These are phyloP conservation scores for Suillus subluteus DNA, from an alignment of 768 basidiomycete species.

Conservation along the genomic window DNA sequence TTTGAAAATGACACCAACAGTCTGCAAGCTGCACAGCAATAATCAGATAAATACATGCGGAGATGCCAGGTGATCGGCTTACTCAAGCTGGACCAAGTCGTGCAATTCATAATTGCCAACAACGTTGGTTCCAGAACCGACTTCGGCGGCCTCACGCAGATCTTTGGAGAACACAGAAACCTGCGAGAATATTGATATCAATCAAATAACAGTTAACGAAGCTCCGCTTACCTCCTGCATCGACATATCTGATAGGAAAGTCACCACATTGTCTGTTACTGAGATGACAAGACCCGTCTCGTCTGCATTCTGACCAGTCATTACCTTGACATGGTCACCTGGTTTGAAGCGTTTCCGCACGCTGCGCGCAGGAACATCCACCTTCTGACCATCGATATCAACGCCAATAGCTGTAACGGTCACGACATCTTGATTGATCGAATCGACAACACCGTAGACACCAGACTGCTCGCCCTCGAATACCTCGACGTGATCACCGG, in stretches of 20 bases:
- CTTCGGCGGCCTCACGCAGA: slow-evolving; percentile 95
- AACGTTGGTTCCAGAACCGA: slow-evolving; percentile 87
- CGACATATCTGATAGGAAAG: slow-evolving; percentile 96
- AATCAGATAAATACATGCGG: slow-evolving; percentile 18
- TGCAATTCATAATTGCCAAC: slow-evolving; percentile 96
- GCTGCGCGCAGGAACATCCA: slow-evolving; percentile 84
- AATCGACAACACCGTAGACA: slow-evolving; percentile 89
- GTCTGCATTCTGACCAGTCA: slow-evolving; percentile 91
- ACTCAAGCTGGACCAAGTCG: slow-evolving; percentile 97
- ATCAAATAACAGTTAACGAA: slow-evolving; percentile 2
- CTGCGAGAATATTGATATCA: slow-evolving; percentile 41
- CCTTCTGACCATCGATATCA: slow-evolving; percentile 85
- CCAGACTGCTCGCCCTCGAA: slow-evolving; percentile 97
- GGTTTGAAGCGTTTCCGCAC: slow-evolving; percentile 95
- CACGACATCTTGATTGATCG: slow-evolving; percentile 86
- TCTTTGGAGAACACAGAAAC: slow-evolving; percentile 98
- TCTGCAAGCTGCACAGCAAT: slow-evolving; percentile 65
- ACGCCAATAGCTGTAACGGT: slow-evolving; percentile 78
- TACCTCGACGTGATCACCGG: slow-evolving; percentile 96
- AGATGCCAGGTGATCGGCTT: slow-evolving; percentile 35
- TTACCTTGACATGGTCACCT: slow-evolving; percentile 98
- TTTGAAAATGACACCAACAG: slow-evolving; percentile 96
- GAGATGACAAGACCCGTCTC: slow-evolving; percentile 97
- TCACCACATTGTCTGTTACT: slow-evolving; percentile 87
- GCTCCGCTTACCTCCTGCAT: slow-evolving; percentile 78